A percentile compares a stretch with the other conserved stretches of the same genome.
Evolutionary conservation across 2,329 filamentous ascomycete species (phyloP).

Genomic region (Emergomyces orientalis): DNA sequence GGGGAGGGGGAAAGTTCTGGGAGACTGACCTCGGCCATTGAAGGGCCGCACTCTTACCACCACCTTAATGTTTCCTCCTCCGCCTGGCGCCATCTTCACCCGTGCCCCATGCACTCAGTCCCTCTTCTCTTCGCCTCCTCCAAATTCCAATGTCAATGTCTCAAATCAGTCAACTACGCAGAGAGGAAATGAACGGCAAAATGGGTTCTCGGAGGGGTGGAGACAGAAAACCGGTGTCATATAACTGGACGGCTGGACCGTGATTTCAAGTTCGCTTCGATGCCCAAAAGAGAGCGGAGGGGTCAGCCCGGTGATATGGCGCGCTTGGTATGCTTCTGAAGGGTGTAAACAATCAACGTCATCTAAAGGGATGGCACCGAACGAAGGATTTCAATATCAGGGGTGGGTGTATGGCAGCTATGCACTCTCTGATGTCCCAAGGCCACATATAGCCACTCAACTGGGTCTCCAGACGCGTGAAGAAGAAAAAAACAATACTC

Average conservation of each 20-base stretch:
- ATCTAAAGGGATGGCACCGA: background rate
- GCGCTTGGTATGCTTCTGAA: background rate
- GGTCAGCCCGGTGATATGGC: background rate
- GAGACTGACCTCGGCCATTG: slow-evolving; percentile 71
- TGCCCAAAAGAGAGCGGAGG: background rate
- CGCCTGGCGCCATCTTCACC: slow-evolving; percentile 54
- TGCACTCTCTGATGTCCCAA: background rate
- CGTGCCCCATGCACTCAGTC: slow-evolving; percentile 30
- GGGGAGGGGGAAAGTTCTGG: background rate
- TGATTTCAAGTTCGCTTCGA: background rate
- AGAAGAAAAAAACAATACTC: background rate
- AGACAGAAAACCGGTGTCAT: background rate
- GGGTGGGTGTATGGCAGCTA: background rate
- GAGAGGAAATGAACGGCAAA: background rate
- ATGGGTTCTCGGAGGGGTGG: background rate
- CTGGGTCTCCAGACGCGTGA: background rate
- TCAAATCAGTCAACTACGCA: background rate
- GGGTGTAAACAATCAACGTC: slow-evolving; percentile 5
- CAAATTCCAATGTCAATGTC: background rate
- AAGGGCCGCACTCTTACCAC: slow-evolving; percentile 95
- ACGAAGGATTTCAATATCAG: background rate
- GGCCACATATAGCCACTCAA: background rate
- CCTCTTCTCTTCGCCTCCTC: slow-evolving; percentile 9
- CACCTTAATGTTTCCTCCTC: slow-evolving; percentile 98
- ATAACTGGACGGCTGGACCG: background rate